Evolutionary conservation across 768 basidiomycete species (phyloP).

Genomic region (Tylopilus sp.): DNA sequence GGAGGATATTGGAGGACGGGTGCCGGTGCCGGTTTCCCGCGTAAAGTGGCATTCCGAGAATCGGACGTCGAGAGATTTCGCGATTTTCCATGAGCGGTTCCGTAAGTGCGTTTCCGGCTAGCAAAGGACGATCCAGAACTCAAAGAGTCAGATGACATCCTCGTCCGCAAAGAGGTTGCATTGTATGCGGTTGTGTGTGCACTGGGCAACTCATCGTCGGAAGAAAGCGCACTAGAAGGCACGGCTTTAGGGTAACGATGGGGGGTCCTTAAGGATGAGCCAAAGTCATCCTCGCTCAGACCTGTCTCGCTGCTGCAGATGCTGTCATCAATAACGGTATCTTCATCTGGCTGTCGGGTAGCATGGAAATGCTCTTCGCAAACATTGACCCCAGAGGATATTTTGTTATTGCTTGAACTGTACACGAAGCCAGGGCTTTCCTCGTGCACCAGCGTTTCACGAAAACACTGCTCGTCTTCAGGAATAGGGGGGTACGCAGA

Average conservation of each 20-base stretch:
- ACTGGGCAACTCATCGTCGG: constrained; percentile 27
- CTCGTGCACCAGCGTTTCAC: constrained; percentile 62
- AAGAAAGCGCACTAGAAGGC: constrained; percentile 22
- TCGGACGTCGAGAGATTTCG: constrained; percentile 5
- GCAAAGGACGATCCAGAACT: constrained; percentile 36
- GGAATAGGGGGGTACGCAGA: constrained; percentile 30
- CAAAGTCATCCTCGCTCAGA: constrained; percentile 52
- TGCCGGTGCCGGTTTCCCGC: constrained; percentile 17
- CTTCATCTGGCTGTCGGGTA: constrained; percentile 15
- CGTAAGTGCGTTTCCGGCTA: constrained; percentile 40
- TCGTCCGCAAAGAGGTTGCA: constrained; percentile 36
- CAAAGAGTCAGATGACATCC: constrained; percentile 42
- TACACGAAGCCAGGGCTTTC: constrained; percentile 55
- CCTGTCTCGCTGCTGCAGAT: constrained; percentile 26
- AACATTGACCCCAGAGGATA: constrained; percentile 39
- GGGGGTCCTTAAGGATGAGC: constrained; percentile 67
- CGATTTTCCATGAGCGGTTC: constrained; percentile 4
- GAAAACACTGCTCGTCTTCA: constrained; percentile 63
- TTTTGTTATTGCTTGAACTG: constrained; percentile 56
- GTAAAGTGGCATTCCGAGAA: constrained; percentile 25
- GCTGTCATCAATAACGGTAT: constrained; percentile 22
- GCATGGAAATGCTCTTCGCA: constrained; percentile 2
- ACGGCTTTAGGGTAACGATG: constrained; percentile 28
- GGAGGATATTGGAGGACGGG: constrained; percentile 9
- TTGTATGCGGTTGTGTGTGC: constrained; percentile 39